phyloP scores from a whole-genome alignment of 2,329 filamentous ascomycete genomes.

The Cytospora piceicola region DNA sequence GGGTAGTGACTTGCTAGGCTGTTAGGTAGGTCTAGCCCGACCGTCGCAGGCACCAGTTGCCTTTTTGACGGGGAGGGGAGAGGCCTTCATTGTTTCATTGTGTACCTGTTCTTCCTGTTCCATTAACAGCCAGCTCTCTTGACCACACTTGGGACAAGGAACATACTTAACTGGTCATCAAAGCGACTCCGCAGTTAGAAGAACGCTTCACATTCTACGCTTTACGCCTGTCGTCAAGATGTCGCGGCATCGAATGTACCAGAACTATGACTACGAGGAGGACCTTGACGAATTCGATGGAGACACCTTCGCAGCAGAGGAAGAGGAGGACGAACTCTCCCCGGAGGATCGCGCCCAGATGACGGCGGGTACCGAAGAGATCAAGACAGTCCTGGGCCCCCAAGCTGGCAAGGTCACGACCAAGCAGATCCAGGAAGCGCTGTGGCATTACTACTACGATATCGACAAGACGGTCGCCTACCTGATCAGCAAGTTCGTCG shows the following conservation, averaged over 20 bases:
- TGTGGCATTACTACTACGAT: slow-evolving; percentile 98
- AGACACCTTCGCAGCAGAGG: slow-evolving; percentile 46
- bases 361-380: slow-evolving; percentile 67
- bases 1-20: neutral
- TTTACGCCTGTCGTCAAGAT: slow-evolving; percentile 37
- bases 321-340: slow-evolving; percentile 51
- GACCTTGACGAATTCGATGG: slow-evolving; percentile 57
- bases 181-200: neutral
- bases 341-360: slow-evolving; percentile 56
- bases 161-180: neutral
- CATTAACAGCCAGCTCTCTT: neutral
- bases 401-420: slow-evolving; percentile 60
- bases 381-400: slow-evolving; percentile 67
- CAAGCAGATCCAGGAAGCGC: slow-evolving; percentile 78
- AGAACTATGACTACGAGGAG: slow-evolving; percentile 55
- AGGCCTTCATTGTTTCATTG: neutral
- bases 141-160: neutral
- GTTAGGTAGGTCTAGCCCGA: neutral
- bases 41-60: neutral
- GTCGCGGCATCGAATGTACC: slow-evolving; percentile 53
- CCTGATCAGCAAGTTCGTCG: slow-evolving; percentile 67
- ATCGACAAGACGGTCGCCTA: slow-evolving; percentile 83
- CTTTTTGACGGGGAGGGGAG: neutral
- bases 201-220: neutral
- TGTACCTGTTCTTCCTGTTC: neutral